These are phyloP conservation scores for Leccinum aurantiacum DNA, from an alignment of 768 basidiomycete species.

Conservation along the genomic window DNA sequence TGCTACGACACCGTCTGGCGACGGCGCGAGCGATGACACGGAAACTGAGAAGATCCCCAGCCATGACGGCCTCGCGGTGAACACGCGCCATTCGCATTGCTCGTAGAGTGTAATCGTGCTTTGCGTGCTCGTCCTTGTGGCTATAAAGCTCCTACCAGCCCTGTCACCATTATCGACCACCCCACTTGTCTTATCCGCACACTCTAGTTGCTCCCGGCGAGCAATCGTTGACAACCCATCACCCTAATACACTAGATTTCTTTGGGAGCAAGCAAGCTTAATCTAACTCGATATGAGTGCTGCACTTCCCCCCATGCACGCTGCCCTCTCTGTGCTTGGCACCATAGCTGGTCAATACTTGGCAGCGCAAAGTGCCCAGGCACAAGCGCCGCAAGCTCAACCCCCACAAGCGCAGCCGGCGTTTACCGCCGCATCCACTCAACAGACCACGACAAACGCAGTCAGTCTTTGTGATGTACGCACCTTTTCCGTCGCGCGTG, in stretches of 20 bases:
- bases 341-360: constrained; percentile 38
- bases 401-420: constrained; percentile 25
- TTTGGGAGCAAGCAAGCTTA: constrained; percentile 4
- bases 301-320: constrained; percentile 36
- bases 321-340: constrained; percentile 37
- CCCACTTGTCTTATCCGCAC: constrained; percentile 45
- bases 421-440: constrained; percentile 8
- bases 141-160: constrained; percentile 27
- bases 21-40: constrained; percentile 13
- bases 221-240: constrained; percentile 13
- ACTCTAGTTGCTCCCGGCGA: constrained; percentile 33
- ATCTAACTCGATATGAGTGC: constrained; percentile 26
- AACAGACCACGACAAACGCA: constrained; percentile 25
- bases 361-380: constrained; percentile 31
- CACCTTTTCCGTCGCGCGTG: constrained; percentile 9
- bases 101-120: constrained; percentile 12
- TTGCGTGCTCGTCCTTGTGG: constrained; percentile 11
- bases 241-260: constrained; percentile 4
- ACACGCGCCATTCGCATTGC: constrained; percentile 33
- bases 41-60: constrained; percentile 8
- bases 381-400: constrained; percentile 28
- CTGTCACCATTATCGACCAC: constrained; percentile 28
- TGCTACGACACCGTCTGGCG: constrained; percentile 10
- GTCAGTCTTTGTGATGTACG: constrained; percentile 53
- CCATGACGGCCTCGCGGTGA: constrained; percentile 30